A percentile compares a stretch with the other conserved stretches of the same genome.
Conservation (phyloP, 495 filamentous ascomycete genomes). For the Stereocaulon alpinum region DNA sequence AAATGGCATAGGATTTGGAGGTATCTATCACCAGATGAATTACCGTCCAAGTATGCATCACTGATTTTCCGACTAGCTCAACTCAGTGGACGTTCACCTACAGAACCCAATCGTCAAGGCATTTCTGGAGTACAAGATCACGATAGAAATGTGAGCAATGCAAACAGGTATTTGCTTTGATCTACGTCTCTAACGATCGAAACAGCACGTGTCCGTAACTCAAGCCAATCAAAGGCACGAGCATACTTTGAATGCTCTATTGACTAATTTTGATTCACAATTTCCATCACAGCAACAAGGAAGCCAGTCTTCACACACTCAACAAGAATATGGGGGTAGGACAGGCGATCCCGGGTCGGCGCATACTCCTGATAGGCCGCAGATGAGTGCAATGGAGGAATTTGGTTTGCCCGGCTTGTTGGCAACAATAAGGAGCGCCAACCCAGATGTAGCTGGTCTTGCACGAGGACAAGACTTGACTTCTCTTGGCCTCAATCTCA, state of each 20-base stretch:
- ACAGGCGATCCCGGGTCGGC: constrained; percentile 29
- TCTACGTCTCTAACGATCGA: background rate
- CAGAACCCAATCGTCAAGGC: constrained; percentile 23
- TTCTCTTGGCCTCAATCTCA: constrained; percentile 67
- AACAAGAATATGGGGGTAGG: constrained; percentile 26
- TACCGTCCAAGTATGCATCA: background rate
- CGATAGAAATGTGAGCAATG: constrained; percentile 25
- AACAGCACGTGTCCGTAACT: constrained; percentile 2
- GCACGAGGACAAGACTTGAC: constrained; percentile 71
- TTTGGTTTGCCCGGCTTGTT: constrained; percentile 74
- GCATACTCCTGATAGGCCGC: constrained; percentile 35
- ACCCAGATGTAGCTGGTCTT: constrained; percentile 62
- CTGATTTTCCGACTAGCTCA: constrained; percentile 4
- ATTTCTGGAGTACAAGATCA: constrained; percentile 21
- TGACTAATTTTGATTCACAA: constrained; percentile 16
- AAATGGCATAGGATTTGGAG: constrained; percentile 16
- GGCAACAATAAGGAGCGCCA: constrained; percentile 66
- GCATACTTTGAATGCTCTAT: constrained; percentile 7
- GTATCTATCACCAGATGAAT: background rate
- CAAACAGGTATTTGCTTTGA: background rate
- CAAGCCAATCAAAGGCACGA: constrained; percentile 10
- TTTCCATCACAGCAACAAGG: constrained; percentile 31
- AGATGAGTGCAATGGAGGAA: constrained; percentile 71
- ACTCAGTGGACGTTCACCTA: constrained; percentile 20
- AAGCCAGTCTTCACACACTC: constrained; percentile 6